A percentile compares a stretch with the other conserved stretches of the same genome.
Conservation (phyloP, 176 grass and related monocot genomes). For the Oryza coarctata region DNA sequence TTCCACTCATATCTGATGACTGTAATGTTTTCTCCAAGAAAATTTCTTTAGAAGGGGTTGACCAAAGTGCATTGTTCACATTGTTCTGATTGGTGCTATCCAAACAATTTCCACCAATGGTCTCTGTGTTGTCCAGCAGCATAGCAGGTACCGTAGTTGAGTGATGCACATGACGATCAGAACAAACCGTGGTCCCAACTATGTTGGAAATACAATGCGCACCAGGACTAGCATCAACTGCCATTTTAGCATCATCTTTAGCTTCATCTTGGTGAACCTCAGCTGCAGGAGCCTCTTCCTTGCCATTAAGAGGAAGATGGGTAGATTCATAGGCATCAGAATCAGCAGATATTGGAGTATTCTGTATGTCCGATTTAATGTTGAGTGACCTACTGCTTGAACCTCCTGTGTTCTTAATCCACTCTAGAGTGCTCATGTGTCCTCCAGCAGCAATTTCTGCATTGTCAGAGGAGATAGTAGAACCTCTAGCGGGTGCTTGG, state of each 20-base stretch:
- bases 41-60: slow-evolving; percentile 37
- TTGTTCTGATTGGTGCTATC: slow-evolving; percentile 21
- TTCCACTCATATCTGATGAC: slow-evolving; percentile 14
- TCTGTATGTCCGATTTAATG: slow-evolving; percentile 25
- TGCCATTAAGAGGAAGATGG: neutral
- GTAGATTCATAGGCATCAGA: neutral
- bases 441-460: slow-evolving; percentile 19
- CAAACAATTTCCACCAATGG: slow-evolving; percentile 7
- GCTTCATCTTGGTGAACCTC: slow-evolving; percentile 14
- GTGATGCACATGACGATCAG: slow-evolving; percentile 34
- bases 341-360: slow-evolving; percentile 13
- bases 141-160: slow-evolving; percentile 11
- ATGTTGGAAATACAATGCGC: neutral
- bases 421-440: slow-evolving; percentile 14
- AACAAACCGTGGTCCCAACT: slow-evolving; percentile 16
- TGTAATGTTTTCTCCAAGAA: slow-evolving; percentile 24
- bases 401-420: slow-evolving; percentile 34
- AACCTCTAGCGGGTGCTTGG: neutral
- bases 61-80: slow-evolving; percentile 27
- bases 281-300: slow-evolving; percentile 31
- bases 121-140: slow-evolving; percentile 11
- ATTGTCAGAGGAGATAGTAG: slow-evolving; percentile 18
- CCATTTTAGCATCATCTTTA: slow-evolving; percentile 11
- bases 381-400: slow-evolving; percentile 16
- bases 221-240: neutral